These are phyloP conservation scores for Aspergillus sergii DNA, from an alignment of 2,329 filamentous ascomycete species.

Conservation along the genomic window DNA sequence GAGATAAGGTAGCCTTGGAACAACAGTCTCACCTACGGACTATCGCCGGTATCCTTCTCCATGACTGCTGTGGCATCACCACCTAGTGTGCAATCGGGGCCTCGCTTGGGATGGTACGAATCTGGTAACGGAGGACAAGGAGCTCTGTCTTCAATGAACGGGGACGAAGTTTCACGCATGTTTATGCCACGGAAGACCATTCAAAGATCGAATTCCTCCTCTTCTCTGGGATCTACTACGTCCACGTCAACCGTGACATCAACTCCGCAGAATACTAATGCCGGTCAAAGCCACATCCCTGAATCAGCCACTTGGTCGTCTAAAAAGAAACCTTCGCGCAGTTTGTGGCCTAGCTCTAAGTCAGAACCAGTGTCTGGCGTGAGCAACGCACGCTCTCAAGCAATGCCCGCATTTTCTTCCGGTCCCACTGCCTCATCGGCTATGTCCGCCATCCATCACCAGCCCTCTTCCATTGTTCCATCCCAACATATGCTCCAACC, in stretches of 20 bases:
- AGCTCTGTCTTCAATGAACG: slow-evolving; percentile 70
- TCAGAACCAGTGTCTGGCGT: slow-evolving; percentile 66
- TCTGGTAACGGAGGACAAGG: slow-evolving; percentile 60
- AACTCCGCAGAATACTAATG: slow-evolving; percentile 39
- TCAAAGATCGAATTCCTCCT: slow-evolving; percentile 87
- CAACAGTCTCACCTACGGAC: slow-evolving; percentile 17
- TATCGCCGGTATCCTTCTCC: slow-evolving; percentile 33
- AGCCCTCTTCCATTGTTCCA: slow-evolving; percentile 63
- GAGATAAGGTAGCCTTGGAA: slow-evolving; percentile 9
- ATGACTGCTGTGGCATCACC: slow-evolving; percentile 71
- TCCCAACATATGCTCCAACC: slow-evolving; percentile 71
- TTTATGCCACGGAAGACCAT: slow-evolving; percentile 86
- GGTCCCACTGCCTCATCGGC: slow-evolving; percentile 62
- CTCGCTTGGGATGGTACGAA: slow-evolving; percentile 63
- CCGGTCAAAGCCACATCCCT: slow-evolving; percentile 37
- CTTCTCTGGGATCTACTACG: slow-evolving; percentile 68
- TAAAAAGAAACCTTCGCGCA: slow-evolving; percentile 53
- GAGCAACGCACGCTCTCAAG: slow-evolving; percentile 63
- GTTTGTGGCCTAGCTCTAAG: slow-evolving; percentile 67
- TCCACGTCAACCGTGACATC: slow-evolving; percentile 55
- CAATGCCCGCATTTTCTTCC: slow-evolving; percentile 60
- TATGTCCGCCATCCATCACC: slow-evolving; percentile 62
- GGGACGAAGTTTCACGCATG: slow-evolving; percentile 84
- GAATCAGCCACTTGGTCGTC: slow-evolving; percentile 44
- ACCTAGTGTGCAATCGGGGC: slow-evolving; percentile 63